Conservation (phyloP, 768 basidiomycete species). For the Daedaleopsis nitida region DNA sequence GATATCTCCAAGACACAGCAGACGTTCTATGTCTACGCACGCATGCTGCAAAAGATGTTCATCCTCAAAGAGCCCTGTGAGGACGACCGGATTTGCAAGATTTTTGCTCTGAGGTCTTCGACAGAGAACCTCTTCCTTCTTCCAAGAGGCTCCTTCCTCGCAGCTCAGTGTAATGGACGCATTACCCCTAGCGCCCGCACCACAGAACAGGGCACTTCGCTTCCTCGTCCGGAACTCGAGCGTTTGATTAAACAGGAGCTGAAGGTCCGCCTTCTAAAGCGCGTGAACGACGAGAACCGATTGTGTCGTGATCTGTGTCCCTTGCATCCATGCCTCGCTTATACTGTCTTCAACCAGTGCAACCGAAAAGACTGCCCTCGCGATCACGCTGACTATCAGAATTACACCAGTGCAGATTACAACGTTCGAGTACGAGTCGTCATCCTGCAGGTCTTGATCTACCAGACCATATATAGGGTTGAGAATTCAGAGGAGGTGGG, state of each 20-base stretch:
- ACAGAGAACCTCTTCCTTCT: constrained; percentile 33
- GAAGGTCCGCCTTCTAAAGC: neutral
- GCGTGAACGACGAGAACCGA: neutral
- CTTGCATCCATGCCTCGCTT: constrained; percentile 42
- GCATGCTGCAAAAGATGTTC: neutral
- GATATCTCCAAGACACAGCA: neutral
- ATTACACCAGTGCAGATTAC: constrained; percentile 29
- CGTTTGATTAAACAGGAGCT: neutral
- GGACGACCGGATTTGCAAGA: constrained; percentile 22
- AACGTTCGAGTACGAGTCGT: constrained; percentile 47
- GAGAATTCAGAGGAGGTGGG: neutral
- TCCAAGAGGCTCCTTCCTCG: constrained; percentile 26
- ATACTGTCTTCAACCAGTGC: constrained; percentile 1
- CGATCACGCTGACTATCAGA: constrained; percentile 33
- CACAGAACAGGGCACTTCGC: neutral
- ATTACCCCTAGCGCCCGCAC: neutral
- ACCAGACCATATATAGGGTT: constrained; percentile 34
- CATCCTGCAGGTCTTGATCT: constrained; percentile 52
- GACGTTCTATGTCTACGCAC: neutral
- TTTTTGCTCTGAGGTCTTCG: constrained; percentile 36
- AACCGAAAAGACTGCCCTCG: constrained; percentile 32
- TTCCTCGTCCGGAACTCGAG: constrained; percentile 20
- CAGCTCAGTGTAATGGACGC: constrained; percentile 13
- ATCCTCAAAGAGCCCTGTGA: no score
- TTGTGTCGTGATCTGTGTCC: constrained; percentile 32